Evolutionary conservation across 768 basidiomycete genomes (phyloP).

Genomic region (Gloeophyllum trabeum): DNA sequence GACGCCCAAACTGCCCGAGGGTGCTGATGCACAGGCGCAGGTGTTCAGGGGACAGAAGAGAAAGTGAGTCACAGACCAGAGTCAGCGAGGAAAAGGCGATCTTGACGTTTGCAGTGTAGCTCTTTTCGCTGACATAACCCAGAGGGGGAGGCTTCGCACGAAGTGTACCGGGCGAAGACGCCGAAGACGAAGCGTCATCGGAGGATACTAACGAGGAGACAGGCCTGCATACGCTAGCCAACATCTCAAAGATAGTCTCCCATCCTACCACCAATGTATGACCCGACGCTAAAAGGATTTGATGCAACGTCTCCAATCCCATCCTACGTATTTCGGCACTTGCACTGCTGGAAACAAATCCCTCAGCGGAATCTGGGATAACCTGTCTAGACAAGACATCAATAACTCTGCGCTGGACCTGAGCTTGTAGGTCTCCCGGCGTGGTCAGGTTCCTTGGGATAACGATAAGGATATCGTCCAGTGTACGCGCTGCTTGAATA

Average conservation of each 20-base stretch:
- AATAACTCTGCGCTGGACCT: slow-evolving; percentile 77
- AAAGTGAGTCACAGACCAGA: slow-evolving; percentile 87
- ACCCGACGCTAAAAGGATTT: slow-evolving; percentile 84
- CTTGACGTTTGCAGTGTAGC: slow-evolving; percentile 68
- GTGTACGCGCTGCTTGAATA: slow-evolving; percentile 76
- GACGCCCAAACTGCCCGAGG: slow-evolving; percentile 83
- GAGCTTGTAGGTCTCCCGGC: slow-evolving; percentile 48
- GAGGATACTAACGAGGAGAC: slow-evolving; percentile 25
- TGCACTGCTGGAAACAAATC: slow-evolving; percentile 24
- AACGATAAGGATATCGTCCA: slow-evolving; percentile 74
- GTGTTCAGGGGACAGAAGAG: slow-evolving; percentile 68
- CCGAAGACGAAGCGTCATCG: slow-evolving; percentile 26
- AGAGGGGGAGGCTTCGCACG: slow-evolving; percentile 38
- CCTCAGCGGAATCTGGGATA: slow-evolving; percentile 21
- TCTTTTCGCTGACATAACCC: slow-evolving; percentile 53
- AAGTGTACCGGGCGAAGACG: slow-evolving; percentile 22
- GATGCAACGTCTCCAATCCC: slow-evolving; percentile 83
- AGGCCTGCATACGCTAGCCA: slow-evolving; percentile 77
- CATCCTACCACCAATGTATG: slow-evolving; percentile 90
- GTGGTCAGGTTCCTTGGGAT: slow-evolving; percentile 63
- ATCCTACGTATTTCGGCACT: slow-evolving; percentile 75
- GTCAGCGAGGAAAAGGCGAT: slow-evolving; percentile 92
- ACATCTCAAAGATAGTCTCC: slow-evolving; percentile 88
- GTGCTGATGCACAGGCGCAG: slow-evolving; percentile 85
- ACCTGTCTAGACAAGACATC: slow-evolving; percentile 78